Evolutionary conservation across 108 stramenopile species (phyloP), one percentile per base, ranked within the genome.

Genomic region (Nannochloropsis oceanica): DNA sequence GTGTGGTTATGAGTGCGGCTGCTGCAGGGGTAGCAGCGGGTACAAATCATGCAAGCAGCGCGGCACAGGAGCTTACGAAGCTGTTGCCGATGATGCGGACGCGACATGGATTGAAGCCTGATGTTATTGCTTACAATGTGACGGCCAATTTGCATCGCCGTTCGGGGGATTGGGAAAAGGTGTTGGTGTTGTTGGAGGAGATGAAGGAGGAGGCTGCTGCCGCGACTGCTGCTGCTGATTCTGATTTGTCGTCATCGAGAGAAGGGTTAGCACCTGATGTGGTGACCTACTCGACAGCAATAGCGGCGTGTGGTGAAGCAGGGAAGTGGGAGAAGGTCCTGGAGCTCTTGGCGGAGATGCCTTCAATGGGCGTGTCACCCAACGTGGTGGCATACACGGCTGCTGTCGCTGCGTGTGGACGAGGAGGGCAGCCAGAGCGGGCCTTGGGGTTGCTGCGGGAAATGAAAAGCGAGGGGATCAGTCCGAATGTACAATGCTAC

Each of bases 321-420:
- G 87, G 83, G 27, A 59, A 87, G 79, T 87, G 87, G 87, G 44
- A 81, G 43, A 26, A 87, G 44, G 87, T 84, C 24, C 27, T 87
- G 50, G 11, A 13, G 24, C 46, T 87, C 26, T 42, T 87, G 26
- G 22, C 43, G 2, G 87, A 88, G 22, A 88, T 88, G 88, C 34
- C 81, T 34, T 81, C 85, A 20, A 42, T 80, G 26, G 87, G 84
- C 43, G 27, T 85, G 26, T 22, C 50, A 50, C 84, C 86, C 20
- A 44, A 87, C 24, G 79, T 73, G 8, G 26, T 44, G 42, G 79
- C 59, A 10, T 87, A 87, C 73, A 86, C 50, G 20, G 86, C 86
- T n/a, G 84, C 86, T 12, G 79, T 87, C 18, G 22, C 12, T 8
- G 86, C 86, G 20, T 87, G 86, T 25, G 86, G 43, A n/a, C 27